phyloP scores from a whole-genome alignment of 2,329 filamentous ascomycete genomes.

The Bipolaris cookei region DNA sequence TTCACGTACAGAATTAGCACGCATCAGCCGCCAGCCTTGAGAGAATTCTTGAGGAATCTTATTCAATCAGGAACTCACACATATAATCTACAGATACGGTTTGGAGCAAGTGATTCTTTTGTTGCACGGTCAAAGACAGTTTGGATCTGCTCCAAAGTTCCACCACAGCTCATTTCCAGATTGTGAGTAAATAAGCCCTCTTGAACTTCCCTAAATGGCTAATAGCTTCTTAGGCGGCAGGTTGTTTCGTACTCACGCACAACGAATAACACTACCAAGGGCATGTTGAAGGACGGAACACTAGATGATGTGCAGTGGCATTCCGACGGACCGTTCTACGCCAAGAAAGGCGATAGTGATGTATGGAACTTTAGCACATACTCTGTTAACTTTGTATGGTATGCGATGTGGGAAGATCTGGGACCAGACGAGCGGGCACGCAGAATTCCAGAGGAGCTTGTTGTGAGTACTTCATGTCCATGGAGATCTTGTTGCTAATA shows the following conservation, averaged over 20 bases:
- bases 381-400: slow-evolving; percentile 23
- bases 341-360: slow-evolving; percentile 14
- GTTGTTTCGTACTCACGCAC: slow-evolving; percentile 12
- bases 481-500: slow-evolving; percentile 15
- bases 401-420: slow-evolving; percentile 22
- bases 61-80: background rate
- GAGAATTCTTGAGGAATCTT: slow-evolving; percentile 14
- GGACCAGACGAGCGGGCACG: background rate
- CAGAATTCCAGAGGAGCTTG: slow-evolving; percentile 21
- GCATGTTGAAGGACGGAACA: slow-evolving; percentile 14
- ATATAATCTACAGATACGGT: slow-evolving; percentile 30
- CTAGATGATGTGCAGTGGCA: slow-evolving; percentile 30
- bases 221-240: background rate
- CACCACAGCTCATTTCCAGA: slow-evolving; percentile 10
- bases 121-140: slow-evolving; percentile 27
- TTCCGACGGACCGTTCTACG: slow-evolving; percentile 29
- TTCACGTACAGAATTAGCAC: slow-evolving; percentile 17
- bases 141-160: slow-evolving; percentile 30
- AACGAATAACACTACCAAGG: slow-evolving; percentile 12
- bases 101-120: slow-evolving; percentile 33
- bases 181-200: slow-evolving; percentile 4
- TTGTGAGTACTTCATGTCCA: slow-evolving; percentile 19
- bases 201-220: background rate
- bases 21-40: slow-evolving; percentile 15
- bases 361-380: slow-evolving; percentile 20